Base-by-base conservation (phyloP, 2,329 filamentous ascomycete genomes). In the Purpureocillium lavendulum region DNA sequence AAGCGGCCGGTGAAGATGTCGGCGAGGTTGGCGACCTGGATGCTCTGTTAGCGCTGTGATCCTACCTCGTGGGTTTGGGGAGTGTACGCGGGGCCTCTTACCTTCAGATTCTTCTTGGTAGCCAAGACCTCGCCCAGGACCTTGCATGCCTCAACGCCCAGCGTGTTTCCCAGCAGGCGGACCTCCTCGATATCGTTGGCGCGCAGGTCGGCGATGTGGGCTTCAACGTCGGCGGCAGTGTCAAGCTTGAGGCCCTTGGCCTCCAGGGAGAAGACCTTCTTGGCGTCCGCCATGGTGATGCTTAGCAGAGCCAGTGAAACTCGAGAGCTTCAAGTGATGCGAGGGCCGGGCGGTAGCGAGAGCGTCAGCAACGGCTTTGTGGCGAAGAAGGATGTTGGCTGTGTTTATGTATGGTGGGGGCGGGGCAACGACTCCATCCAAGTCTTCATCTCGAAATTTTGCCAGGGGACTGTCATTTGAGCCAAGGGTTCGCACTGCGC, bases 1-100 rank as follows among this genome's bases (percentile, higher is more conserved):
- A 97, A 78, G 50, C 92, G 87, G 26, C 86, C 87, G 43, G 92
- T 98, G 70, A 97, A 98, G 70, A 98, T 95, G 62, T 98, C 92
- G 61, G 89, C 89, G 41, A 98, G 73, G 66, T 96, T 94, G 57
- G 86, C 89, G 56, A 82, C 70, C 79, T 82, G 53, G 28, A 42
- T 28, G 35, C 6, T 14, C 6, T 6, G 29, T 30, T 14, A 30
- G 29, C 11, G 11, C 11, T 30, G 10, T 26, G 21, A 26, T 26
- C 21, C 5, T 26, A n/a, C n/a, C n/a, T n/a, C n/a, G 21, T 6
- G 5, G 21, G 21, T 26, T 10, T 26, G 10, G 6, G 21, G 21
- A 26, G 16, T 6, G 21, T 14, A 12, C 16, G 18, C 15, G 13
- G 16, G 16, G 4, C n/a, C 30, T 46, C 65, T 41, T 69, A 86